Evolutionary conservation across 306 rosid genomes (phyloP), one percentile per base, ranked within the genome.

Genomic region (Crataegus laevigata): DNA sequence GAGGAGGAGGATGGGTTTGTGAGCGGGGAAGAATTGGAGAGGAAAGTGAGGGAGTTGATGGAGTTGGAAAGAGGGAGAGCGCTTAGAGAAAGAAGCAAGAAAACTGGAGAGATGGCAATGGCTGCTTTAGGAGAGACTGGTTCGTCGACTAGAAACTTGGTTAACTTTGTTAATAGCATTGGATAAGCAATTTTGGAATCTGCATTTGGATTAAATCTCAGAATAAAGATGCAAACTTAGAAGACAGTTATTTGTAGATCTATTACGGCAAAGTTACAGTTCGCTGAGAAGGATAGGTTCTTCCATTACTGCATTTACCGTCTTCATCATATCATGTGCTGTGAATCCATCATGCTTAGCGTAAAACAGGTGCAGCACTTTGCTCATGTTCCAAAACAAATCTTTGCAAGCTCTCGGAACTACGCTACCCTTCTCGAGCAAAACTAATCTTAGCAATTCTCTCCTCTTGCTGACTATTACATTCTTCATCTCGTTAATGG

Each of bases 371-470:
- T 90, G 80, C 77, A 89, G 60, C 52, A 86, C 85, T 77, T 82
- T 84, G 62, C 69, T 64, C 97, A 87, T 90, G 50, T 88, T 90
- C 98, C 98, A 91, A 71, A 94, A 91, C 82, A 91, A 74, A 66
- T 90, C 89, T 86, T 87, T 94, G 91, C 94, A 90, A 22, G 84
- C 91, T 87, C 93, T 91, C 74, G 98, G 94, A 70, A 94, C 75
- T 40, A 69, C 6, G 71, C 89, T 85, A 10, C 78, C 87, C 68
- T 89, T 76, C 71, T 87, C 90, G 80, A 66, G 80, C 87, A 94
- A 77, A 86, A 91, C 88, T 58, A 90, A 66, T 36, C 87, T 84
- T 76, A 88, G 77, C 17, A 94, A 85, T 67, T 94, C 94, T 79
- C 85, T 85, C 81, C 87, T 87, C 75, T 82, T 81, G 4, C 71